Evolutionary conservation across 2,329 filamentous ascomycete species (phyloP), one percentile per base, ranked within the genome.

Genomic region (Neodidymelliopsis sp.): DNA sequence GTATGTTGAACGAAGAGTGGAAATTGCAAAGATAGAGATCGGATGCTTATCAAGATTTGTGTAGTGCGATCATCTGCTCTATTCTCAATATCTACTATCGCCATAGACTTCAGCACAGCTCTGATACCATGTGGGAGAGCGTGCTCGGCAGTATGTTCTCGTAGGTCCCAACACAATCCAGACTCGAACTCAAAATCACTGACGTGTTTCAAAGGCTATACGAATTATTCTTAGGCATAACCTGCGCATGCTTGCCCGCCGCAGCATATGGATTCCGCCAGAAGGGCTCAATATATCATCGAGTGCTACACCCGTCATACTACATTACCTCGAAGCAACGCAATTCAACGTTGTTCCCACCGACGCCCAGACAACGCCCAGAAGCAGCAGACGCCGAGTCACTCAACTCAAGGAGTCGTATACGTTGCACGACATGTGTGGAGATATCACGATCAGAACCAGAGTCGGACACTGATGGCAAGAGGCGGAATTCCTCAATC

Each of bases 181-280:
- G 20, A 4, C 18, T 22, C n/a, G 34, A 25, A 24, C 16, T 22
- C 16, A 39, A 19, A 36, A 3, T 4, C n/a, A n/a, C n/a, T n/a
- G n/a, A n/a, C n/a, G n/a, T n/a, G n/a, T n/a, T n/a, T n/a, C 18
- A 8, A 2, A 54, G 49, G 12, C 42, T 49, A 8, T 51, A 30
- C 16, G 56, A 59, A 29, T 42, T 59, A 10, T 34, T 52, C 10
- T 13, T 54, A 10, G 56, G 53, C 9, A 43, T 59, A 10, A 54
- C 48, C 2, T 54, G 53, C 29, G 49, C 49, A n/a, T 59, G 53
- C 23, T 22, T 49, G 4, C 53, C 53, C 1, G 7, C 52, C 1
- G 29, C 43, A 2, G 41, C 46, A 6, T 45, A 51, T 13, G 46
- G 38, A 10, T 35, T 39, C 30, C 43, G 49, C 13, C 40, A 58